Conservation (phyloP, 768 basidiomycete genomes). For the Termitomyces sp. region DNA sequence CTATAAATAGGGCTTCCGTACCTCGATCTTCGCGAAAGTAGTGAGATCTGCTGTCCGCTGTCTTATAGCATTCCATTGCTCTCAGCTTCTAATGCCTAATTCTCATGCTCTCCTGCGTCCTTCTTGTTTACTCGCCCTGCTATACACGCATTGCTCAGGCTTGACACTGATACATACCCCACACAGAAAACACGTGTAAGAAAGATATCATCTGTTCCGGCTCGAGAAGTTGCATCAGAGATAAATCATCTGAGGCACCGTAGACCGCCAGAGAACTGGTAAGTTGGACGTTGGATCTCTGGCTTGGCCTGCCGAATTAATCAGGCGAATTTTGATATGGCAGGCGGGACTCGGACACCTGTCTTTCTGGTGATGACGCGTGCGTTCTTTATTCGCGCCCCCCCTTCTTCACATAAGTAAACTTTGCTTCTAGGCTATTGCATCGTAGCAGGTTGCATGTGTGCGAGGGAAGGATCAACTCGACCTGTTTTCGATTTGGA, state of each 20-base stretch:
- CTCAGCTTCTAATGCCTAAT: not conserved
- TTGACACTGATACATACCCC: not conserved
- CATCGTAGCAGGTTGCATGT: not conserved
- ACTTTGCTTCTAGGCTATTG: not conserved
- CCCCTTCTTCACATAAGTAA: not conserved
- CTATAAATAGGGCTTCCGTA: not conserved
- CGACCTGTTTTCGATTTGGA: not conserved
- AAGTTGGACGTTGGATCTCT: not conserved
- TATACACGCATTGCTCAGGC: not conserved
- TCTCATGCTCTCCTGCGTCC: not conserved
- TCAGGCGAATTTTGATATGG: constrained; percentile 1
- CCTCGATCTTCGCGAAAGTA: not conserved
- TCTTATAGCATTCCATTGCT: not conserved
- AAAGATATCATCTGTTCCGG: not conserved
- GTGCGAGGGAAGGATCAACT: not conserved
- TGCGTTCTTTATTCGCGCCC: not conserved
- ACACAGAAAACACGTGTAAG: not conserved
- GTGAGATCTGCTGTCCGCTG: not conserved
- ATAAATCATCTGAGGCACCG: not conserved
- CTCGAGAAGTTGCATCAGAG: not conserved
- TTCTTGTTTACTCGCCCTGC: not conserved
- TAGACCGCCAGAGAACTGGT: not conserved
- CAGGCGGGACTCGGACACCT: constrained; percentile 3
- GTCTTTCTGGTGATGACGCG: constrained; percentile 1
- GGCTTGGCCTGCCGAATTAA: not conserved